Conservation (phyloP, 225 moss, liverwort and hornwort species). For the Antitrichia curtipendula region DNA sequence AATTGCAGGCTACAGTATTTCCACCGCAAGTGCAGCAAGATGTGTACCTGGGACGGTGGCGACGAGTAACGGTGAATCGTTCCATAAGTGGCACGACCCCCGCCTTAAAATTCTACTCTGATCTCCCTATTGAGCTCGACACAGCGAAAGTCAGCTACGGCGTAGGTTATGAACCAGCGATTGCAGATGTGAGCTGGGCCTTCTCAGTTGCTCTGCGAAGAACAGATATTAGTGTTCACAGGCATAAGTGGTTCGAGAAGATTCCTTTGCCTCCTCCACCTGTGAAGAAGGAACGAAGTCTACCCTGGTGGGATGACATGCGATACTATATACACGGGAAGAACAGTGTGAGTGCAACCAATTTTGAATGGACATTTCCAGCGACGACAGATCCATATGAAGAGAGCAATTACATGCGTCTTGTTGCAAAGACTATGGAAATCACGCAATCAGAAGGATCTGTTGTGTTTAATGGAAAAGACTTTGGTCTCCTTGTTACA, state of each 20-base stretch:
- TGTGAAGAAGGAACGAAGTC: slow-evolving; percentile 89
- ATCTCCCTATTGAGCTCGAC: slow-evolving; percentile 69
- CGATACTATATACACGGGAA: slow-evolving; percentile 88
- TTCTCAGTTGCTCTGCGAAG: slow-evolving; percentile 71
- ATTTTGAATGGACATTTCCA: slow-evolving; percentile 70
- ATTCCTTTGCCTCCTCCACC: slow-evolving; percentile 61
- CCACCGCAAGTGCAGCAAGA: slow-evolving; percentile 78
- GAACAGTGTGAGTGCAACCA: slow-evolving; percentile 61
- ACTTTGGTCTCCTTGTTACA: slow-evolving; percentile 44
- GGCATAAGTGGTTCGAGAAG: slow-evolving; percentile 43
- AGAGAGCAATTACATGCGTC: slow-evolving; percentile 63
- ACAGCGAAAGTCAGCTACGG: slow-evolving; percentile 63
- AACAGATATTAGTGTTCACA: slow-evolving; percentile 51
- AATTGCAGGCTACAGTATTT: slow-evolving; percentile 73
- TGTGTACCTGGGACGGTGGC: slow-evolving; percentile 68
- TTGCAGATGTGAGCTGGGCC: slow-evolving; percentile 90
- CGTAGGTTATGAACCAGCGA: slow-evolving; percentile 88
- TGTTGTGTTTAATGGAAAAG: slow-evolving; percentile 66
- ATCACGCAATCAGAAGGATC: slow-evolving; percentile 80
- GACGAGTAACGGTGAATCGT: slow-evolving; percentile 70
- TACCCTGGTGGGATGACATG: slow-evolving; percentile 99
- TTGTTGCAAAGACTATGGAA: slow-evolving; percentile 59
- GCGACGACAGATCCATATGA: slow-evolving; percentile 92
- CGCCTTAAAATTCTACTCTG: slow-evolving; percentile 77
- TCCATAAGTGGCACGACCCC: slow-evolving; percentile 93